Evolutionary conservation across 2,329 filamentous ascomycete species (phyloP).

Genomic region (Pyrenochaeta sp.): DNA sequence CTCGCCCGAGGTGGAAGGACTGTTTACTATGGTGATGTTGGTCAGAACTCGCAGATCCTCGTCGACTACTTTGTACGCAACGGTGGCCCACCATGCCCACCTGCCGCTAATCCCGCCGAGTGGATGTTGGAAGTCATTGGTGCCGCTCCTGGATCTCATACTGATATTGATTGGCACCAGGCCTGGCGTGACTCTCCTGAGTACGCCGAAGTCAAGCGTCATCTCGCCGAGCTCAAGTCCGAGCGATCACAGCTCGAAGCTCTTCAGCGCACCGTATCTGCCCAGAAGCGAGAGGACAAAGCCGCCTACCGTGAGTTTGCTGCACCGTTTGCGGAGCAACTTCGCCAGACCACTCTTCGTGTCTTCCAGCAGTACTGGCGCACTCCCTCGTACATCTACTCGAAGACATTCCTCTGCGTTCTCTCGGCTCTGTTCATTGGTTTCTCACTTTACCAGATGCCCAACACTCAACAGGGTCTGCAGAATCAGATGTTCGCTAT

Average conservation of each 20-base stretch:
- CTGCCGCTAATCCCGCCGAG: constrained; percentile 79
- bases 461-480: constrained; percentile 76
- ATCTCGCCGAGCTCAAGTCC: constrained; percentile 56
- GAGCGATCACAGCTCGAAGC: constrained; percentile 44
- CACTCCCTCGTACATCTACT: constrained; percentile 86
- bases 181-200: constrained; percentile 59
- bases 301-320: constrained; percentile 79
- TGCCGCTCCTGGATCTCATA: constrained; percentile 58
- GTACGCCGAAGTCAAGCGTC: constrained; percentile 52
- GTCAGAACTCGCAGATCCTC: constrained; percentile 71
- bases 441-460: constrained; percentile 78
- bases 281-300: constrained; percentile 55
- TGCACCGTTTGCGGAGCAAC: constrained; percentile 73
- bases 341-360: constrained; percentile 72
- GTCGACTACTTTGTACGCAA: constrained; percentile 79
- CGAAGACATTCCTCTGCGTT: constrained; percentile 74
- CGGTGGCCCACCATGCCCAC: constrained; percentile 69
- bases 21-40: constrained; percentile 83
- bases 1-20: constrained; percentile 77
- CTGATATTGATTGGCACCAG: constrained; percentile 60
- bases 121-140: constrained; percentile 73
- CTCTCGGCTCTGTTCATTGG: constrained; percentile 78
- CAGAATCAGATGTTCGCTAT: constrained; percentile 88
- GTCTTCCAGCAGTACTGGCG: constrained; percentile 95
- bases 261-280: constrained; percentile 49